These are phyloP conservation scores for Penicillium capsulatum DNA, from an alignment of 2,329 filamentous ascomycete genomes.

Conservation along the genomic window DNA sequence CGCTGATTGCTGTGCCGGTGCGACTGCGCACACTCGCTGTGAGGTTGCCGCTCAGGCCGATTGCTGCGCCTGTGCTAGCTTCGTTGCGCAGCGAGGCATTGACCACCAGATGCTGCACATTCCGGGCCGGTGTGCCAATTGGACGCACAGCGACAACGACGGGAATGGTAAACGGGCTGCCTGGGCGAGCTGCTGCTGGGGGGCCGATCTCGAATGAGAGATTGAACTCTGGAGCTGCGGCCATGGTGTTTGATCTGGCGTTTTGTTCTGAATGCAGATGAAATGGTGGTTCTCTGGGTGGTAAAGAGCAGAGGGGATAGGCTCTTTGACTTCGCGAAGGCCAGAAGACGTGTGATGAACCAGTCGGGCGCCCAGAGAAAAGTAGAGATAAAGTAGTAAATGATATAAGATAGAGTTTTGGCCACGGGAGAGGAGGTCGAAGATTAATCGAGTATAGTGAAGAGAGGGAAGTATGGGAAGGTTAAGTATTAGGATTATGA, in stretches of 20 bases:
- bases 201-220: constrained; percentile 30
- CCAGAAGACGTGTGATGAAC: not conserved
- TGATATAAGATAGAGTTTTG: constrained; percentile 3
- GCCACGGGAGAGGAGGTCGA: too few species aligned
- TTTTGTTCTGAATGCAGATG: too few species aligned
- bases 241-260: constrained; percentile 11
- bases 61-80: constrained; percentile 16
- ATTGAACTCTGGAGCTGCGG: constrained; percentile 27
- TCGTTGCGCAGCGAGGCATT: constrained; percentile 29
- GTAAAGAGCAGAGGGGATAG: too few species aligned
- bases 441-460: too few species aligned
- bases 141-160: constrained; percentile 30
- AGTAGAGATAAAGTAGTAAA: constrained; percentile 1
- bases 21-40: constrained; percentile 34
- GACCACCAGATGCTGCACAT: constrained; percentile 28
- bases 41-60: constrained; percentile 25
- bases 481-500: not conserved
- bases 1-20: constrained; percentile 27
- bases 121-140: constrained; percentile 22
- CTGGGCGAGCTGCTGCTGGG: constrained; percentile 25
- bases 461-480: too few species aligned
- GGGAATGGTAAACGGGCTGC: constrained; percentile 28
- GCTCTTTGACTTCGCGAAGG: too few species aligned
- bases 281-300: too few species aligned
- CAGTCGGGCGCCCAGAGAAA: constrained; percentile 3